Percentiles rank a stretch among this genome's conserved stretches.
These are phyloP conservation scores for Coix lacrymajobi DNA, from an alignment of 176 grass and related monocot species.

Conservation along the genomic window DNA sequence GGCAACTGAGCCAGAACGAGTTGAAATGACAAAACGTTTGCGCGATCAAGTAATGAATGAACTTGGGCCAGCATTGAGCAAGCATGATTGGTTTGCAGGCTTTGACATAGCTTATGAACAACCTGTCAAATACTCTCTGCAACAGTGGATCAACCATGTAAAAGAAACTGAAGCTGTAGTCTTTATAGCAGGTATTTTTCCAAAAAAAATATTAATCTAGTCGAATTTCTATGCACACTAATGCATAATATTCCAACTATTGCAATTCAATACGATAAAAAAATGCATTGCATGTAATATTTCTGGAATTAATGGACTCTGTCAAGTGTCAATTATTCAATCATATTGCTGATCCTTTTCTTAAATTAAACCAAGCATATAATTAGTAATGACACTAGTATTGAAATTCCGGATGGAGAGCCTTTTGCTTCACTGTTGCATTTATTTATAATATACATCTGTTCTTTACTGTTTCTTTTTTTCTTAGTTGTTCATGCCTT, in stretches of 20 bases:
- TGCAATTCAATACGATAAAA: neutral
- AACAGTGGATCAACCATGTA: slow-evolving; percentile 70
- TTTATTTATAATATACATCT: neutral
- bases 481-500: neutral
- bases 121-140: slow-evolving; percentile 63
- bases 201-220: neutral
- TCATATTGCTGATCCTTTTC: neutral
- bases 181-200: slow-evolving; percentile 77
- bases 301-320: neutral
- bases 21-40: slow-evolving; percentile 57
- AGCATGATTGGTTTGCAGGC: slow-evolving; percentile 74
- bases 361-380: neutral
- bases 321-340: neutral
- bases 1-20: slow-evolving; percentile 67
- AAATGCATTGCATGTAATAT: neutral
- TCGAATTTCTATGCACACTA: neutral
- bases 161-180: slow-evolving; percentile 67
- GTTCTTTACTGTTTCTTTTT: neutral
- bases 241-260: neutral
- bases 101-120: slow-evolving; percentile 79
- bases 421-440: neutral
- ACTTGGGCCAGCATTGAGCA: slow-evolving; percentile 49
- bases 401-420: neutral
- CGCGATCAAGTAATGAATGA: slow-evolving; percentile 71
- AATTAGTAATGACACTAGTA: neutral